These are phyloP conservation scores for Lunularia cruciata DNA, from an alignment of 225 moss, liverwort and hornwort species.

Conservation along the genomic window DNA sequence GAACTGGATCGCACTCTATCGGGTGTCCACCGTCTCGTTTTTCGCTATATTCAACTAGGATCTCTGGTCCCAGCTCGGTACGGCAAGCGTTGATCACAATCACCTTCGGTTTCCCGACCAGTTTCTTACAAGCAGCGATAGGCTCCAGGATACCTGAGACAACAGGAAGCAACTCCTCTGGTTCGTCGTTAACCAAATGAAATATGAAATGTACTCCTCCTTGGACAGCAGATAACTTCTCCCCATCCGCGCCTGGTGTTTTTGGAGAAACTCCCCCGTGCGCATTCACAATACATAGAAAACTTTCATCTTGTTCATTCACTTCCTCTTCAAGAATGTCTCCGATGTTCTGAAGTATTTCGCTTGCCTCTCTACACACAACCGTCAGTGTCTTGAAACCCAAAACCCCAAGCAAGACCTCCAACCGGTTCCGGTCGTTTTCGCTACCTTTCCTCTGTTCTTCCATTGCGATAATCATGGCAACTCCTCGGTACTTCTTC, in stretches of 20 bases:
- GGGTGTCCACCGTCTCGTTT: too few species aligned
- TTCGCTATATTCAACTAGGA: too few species aligned
- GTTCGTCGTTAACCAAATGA: background rate
- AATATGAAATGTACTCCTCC: background rate
- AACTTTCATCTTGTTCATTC: slow-evolving; percentile 2
- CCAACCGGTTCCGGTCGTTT: background rate
- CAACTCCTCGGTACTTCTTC: background rate
- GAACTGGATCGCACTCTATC: too few species aligned
- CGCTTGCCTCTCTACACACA: background rate
- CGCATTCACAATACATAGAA: slow-evolving; percentile 9
- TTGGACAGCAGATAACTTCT: too few species aligned
- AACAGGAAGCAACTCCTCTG: background rate
- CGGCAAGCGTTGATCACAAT: slow-evolving; percentile 12
- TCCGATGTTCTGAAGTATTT: background rate
- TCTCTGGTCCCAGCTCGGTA: background rate
- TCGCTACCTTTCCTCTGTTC: background rate
- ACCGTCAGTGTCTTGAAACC: background rate
- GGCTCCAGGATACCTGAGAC: background rate
- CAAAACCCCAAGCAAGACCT: background rate
- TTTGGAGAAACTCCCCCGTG: background rate
- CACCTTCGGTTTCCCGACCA: slow-evolving; percentile 16
- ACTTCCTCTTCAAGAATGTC: background rate
- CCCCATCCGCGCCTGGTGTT: too few species aligned
- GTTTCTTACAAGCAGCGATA: background rate
- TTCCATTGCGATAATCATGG: slow-evolving; percentile 11